phyloP scores from a whole-genome alignment of 306 rosid genomes.

The Elaeagnus macrophylla region DNA sequence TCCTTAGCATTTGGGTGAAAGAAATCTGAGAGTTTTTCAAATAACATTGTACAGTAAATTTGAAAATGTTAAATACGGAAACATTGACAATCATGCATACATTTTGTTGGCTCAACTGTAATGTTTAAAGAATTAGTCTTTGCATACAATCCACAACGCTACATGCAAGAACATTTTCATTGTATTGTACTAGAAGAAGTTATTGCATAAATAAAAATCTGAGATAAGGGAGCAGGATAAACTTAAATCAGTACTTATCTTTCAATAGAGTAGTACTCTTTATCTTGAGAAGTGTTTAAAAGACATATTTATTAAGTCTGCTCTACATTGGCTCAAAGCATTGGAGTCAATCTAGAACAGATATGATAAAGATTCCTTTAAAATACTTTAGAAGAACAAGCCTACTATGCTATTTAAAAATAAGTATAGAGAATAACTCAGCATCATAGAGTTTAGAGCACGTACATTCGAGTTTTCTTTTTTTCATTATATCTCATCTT shows the following conservation, averaged over 20 bases:
- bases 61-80: no score
- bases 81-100: no score
- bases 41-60: no score
- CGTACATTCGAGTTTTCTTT: slow-evolving; percentile 76
- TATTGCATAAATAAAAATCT: neutral
- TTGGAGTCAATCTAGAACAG: neutral
- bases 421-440: no score
- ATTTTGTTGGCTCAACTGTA: no score
- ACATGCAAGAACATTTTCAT: no score
- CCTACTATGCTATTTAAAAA: neutral
- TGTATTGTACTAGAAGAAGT: neutral
- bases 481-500: slow-evolving; percentile 77
- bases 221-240: neutral
- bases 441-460: slow-evolving; percentile 14
- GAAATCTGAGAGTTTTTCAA: neutral
- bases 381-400: neutral
- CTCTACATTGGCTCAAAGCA: no score
- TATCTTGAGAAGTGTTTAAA: no score
- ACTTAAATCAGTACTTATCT: neutral
- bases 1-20: neutral
- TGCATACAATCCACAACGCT: no score
- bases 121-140: no score
- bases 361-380: slow-evolving; percentile 3
- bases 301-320: no score
- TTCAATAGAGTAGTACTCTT: neutral